Conservation (phyloP, 345 rosid species). For the Melaleuca alternifolia region DNA sequence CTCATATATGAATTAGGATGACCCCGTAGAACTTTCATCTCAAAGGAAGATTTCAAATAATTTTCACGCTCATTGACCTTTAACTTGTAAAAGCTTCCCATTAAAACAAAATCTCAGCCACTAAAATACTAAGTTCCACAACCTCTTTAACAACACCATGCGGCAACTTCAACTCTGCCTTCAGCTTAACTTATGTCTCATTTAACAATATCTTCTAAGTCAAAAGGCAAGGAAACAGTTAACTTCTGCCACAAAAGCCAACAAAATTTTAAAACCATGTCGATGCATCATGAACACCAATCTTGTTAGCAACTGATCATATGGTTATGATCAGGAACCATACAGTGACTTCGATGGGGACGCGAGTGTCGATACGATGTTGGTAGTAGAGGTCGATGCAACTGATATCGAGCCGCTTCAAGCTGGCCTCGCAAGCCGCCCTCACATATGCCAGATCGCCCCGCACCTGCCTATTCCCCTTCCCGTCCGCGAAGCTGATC, state of each 20-base stretch:
- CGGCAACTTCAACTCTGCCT: neutral
- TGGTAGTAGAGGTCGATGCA: constrained; percentile 60
- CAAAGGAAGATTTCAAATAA: neutral
- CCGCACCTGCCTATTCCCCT: constrained; percentile 4
- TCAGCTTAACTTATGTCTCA: neutral
- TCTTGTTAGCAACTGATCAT: neutral
- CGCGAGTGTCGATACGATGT: constrained; percentile 39
- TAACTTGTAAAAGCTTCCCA: too few relatives aligned
- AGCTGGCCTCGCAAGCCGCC: constrained; percentile 49
- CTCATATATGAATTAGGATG: neutral
- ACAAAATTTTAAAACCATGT: neutral
- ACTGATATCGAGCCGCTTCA: constrained; percentile 40
- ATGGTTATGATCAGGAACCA: neutral
- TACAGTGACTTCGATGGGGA: constrained; percentile 61
- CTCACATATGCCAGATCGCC: constrained; percentile 55
- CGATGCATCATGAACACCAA: neutral
- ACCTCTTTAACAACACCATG: neutral
- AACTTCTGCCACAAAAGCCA: neutral
- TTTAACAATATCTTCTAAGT: neutral
- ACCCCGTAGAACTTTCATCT: neutral
- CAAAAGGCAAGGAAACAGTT: neutral
- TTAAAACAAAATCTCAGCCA: neutral
- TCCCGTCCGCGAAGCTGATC: constrained; percentile 13
- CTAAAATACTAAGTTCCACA: neutral
- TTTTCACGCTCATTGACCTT: neutral